Evolutionary conservation across 305 asterid species (phyloP).

Genomic region (Rubia balearica): DNA sequence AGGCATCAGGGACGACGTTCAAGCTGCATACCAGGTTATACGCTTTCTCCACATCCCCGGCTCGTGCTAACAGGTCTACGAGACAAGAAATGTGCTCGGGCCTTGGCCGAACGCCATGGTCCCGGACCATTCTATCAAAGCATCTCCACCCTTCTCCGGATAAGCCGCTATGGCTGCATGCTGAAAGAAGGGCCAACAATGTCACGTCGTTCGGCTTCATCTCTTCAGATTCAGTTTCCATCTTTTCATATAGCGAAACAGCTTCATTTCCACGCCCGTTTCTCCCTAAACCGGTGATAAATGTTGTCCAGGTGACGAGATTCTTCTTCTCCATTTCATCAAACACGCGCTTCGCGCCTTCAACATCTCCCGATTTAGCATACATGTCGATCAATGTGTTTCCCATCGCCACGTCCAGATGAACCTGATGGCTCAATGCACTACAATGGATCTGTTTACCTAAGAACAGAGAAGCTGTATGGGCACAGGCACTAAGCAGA

Average conservation of each 20-base stretch:
- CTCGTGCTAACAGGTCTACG: constrained; percentile 49
- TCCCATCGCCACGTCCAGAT: constrained; percentile 32
- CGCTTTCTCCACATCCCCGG: constrained; percentile 25
- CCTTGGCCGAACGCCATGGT: constrained; percentile 33
- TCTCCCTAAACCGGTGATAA: constrained; percentile 43
- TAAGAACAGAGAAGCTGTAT: constrained; percentile 32
- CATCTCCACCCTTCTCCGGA: constrained; percentile 37
- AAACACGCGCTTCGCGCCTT: constrained; percentile 37
- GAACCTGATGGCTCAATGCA: constrained; percentile 30
- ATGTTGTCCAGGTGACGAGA: constrained; percentile 50
- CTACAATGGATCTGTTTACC: constrained; percentile 47
- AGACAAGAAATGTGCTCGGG: constrained; percentile 47
- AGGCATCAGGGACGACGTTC: background rate
- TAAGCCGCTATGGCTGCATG: constrained; percentile 51
- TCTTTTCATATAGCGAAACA: constrained; percentile 29
- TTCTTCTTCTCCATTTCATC: constrained; percentile 41
- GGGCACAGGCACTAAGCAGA: constrained; percentile 45
- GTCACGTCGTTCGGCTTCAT: constrained; percentile 47
- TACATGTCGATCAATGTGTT: constrained; percentile 58
- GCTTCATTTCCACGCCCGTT: constrained; percentile 45
- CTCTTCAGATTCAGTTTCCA: constrained; percentile 40
- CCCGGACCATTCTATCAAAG: constrained; percentile 30
- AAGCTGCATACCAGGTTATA: background rate
- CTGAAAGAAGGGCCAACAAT: constrained; percentile 46
- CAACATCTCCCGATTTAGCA: constrained; percentile 47